A percentile compares a stretch with the other conserved stretches of the same genome.
Conservation (phyloP, 1,284 basidiomycete species). For the Ustilago hordei region DNA sequence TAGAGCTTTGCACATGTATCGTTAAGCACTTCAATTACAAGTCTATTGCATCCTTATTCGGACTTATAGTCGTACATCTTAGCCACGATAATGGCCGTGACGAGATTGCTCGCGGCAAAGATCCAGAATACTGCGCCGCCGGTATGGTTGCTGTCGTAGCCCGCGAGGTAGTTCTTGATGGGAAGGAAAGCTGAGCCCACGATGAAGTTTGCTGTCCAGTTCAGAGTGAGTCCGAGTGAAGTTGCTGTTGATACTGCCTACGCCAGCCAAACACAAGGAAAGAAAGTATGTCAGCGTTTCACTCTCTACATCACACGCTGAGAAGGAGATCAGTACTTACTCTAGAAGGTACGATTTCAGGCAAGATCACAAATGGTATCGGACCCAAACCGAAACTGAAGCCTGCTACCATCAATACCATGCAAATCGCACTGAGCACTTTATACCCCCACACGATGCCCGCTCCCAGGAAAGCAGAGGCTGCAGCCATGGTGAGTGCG, state of each 20-base stretch:
- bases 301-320: not conserved
- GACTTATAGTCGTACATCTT: constrained; percentile 46
- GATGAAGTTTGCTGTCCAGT: constrained; percentile 86
- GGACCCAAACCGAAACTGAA: constrained; percentile 92
- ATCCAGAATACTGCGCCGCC: constrained; percentile 62
- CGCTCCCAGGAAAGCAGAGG: constrained; percentile 78
- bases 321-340: constrained; percentile 14
- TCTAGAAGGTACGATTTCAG: constrained; percentile 82
- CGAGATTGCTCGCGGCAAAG: constrained; percentile 50
- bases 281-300: not conserved
- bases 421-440: constrained; percentile 79
- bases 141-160: constrained; percentile 45
- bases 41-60: constrained; percentile 9
- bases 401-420: constrained; percentile 86
- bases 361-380: constrained; percentile 88
- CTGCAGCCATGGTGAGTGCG: constrained; percentile 76
- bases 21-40: not conserved
- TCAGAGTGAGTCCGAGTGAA: constrained; percentile 83
- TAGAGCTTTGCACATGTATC: not conserved
- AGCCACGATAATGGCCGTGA: constrained; percentile 45
- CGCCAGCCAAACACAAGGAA: not conserved
- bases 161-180: constrained; percentile 77
- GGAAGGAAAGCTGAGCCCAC: constrained; percentile 86
- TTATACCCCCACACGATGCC: constrained; percentile 74
- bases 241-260: constrained; percentile 87